Conservation (phyloP, 306 rosid genomes). For the Ceratonia siliqua region DNA sequence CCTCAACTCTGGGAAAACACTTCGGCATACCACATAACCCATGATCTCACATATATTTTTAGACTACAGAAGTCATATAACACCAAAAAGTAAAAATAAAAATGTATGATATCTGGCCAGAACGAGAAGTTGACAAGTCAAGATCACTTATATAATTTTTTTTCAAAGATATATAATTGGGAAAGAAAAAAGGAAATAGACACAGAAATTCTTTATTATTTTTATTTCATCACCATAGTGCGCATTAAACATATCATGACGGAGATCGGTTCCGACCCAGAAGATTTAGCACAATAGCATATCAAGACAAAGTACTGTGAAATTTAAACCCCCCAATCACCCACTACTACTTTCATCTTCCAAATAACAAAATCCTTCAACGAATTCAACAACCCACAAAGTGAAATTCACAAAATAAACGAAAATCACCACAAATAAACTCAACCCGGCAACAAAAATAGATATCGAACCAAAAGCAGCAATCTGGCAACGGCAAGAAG, state of each 20-base stretch:
- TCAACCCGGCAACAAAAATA: background rate
- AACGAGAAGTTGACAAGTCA: background rate
- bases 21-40: background rate
- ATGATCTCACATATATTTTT: background rate
- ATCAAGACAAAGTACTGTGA: background rate
- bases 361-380: background rate
- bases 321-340: background rate
- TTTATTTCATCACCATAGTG: background rate
- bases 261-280: background rate
- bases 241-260: background rate
- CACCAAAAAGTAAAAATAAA: background rate
- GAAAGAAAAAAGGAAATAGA: background rate
- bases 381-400: conserved; percentile 25
- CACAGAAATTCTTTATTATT: background rate
- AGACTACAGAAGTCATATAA: background rate
- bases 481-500: background rate
- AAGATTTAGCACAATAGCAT: background rate
- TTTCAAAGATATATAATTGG: background rate
- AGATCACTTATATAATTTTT: background rate
- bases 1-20: background rate
- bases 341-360: background rate
- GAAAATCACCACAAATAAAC: conserved; percentile 6
- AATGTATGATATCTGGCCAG: background rate
- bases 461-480: background rate
- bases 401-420: background rate